These are phyloP conservation scores for Murraya paniculata DNA, from an alignment of 345 rosid species.

Conservation along the genomic window DNA sequence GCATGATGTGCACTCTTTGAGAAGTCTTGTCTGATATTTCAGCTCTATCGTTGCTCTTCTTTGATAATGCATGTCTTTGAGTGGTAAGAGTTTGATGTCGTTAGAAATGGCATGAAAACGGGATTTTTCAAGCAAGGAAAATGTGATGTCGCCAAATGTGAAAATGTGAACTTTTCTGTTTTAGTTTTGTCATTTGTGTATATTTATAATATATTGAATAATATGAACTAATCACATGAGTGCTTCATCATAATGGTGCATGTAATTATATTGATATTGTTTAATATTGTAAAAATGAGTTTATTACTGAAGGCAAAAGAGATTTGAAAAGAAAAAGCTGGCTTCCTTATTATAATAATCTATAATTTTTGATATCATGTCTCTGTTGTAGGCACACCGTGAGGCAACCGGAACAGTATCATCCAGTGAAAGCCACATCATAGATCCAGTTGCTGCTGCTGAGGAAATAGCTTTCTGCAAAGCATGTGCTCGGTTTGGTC, in stretches of 20 bases:
- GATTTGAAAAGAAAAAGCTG: not conserved
- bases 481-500: conserved; percentile 95
- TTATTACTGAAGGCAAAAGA: not conserved
- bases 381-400: conserved; percentile 68
- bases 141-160: not conserved
- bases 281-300: not conserved
- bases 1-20: not conserved
- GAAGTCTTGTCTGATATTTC: not conserved
- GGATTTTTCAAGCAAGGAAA: not conserved
- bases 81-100: not conserved
- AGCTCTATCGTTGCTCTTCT: not conserved
- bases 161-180: not conserved
- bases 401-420: conserved; percentile 86
- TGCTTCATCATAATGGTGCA: not conserved
- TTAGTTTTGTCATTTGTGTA: not conserved
- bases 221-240: not conserved
- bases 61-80: not conserved
- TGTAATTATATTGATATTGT: not conserved
- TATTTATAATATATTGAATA: no score
- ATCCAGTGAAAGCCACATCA: conserved; percentile 33
- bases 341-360: not conserved
- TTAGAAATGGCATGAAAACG: not conserved
- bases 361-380: not conserved
- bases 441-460: conserved; percentile 83
- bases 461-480: conserved; percentile 97